These are phyloP conservation scores for Hortiboletus campestris DNA, from an alignment of 768 basidiomycete genomes.

Conservation along the genomic window DNA sequence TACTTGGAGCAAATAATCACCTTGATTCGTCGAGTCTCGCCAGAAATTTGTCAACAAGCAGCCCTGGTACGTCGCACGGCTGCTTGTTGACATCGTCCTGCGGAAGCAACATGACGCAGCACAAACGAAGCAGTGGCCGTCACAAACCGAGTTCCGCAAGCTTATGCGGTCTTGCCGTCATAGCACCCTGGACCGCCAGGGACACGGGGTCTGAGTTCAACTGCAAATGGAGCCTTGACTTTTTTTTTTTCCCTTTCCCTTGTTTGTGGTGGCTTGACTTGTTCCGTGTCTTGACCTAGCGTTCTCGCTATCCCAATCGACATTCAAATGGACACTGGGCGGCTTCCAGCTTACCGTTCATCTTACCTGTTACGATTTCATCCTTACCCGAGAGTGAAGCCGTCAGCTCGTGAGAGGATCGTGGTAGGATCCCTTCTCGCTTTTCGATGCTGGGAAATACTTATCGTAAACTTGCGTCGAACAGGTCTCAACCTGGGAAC, in stretches of 20 bases:
- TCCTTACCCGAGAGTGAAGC: constrained; percentile 28
- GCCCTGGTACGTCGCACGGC: not conserved
- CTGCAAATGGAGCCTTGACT: constrained; percentile 17
- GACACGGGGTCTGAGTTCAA: constrained; percentile 18
- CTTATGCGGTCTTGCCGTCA: constrained; percentile 27
- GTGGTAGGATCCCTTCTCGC: constrained; percentile 15
- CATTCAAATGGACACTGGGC: constrained; percentile 14
- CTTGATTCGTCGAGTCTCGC: constrained; percentile 2
- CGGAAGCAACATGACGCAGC: constrained; percentile 18
- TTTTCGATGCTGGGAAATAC: constrained; percentile 5
- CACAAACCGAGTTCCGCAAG: constrained; percentile 18
- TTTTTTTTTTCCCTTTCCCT: not conserved
- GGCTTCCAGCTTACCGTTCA: constrained; percentile 27
- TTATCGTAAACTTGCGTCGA: constrained; percentile 1
- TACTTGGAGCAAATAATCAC: not conserved
- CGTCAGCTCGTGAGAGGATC: constrained; percentile 25
- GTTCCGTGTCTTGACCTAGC: not conserved
- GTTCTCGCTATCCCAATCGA: not conserved
- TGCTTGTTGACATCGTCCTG: not conserved
- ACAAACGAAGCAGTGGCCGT: constrained; percentile 8
- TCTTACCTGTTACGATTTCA: constrained; percentile 29
- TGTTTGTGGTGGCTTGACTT: constrained; percentile 1
- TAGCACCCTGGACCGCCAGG: constrained; percentile 17
- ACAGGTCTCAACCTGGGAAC: constrained; percentile 12
- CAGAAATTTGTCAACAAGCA: not conserved